Evolutionary conservation across 805 yeast species (phyloP), one percentile per base, ranked within the genome.

Genomic region (Martiniozyma abietophila): DNA sequence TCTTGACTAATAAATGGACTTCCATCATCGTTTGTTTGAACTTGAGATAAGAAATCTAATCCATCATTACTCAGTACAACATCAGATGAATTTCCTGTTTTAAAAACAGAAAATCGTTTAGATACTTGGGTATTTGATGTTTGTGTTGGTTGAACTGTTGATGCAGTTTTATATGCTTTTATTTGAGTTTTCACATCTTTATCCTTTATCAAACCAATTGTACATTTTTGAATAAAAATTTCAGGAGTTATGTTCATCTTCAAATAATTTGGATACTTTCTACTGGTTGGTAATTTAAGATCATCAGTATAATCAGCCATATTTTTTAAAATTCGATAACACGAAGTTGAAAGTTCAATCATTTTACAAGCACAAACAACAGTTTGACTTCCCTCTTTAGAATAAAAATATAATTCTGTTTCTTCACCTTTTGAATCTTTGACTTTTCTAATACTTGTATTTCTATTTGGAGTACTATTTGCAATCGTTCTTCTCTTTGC

Each of bases 181-280:
- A 56, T 46, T 41, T 57, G 61, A 23, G 34, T 43, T 19, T 51
- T 42, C 22, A 57, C 55, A 8, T 54, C 52, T 17, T 63, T 41
- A 23, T 54, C 56, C 20, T 66, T 67, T n/a, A 69, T 67, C 30
- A 80, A 58, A 1, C 81, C 84, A 31, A 60, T 53, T 0, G 86
- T 70, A 44, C 86, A 78, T 36, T 64, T 65, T 36, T 63, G 65
- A 20, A 80, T 69, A 52, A 81, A 80, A 7, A 65, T 67, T 7
- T 65, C 69, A 0, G 86, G 76, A 6, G 75, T 66, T 3, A 81
- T 65, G 39, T 68, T 65, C 54, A 76, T 69, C 18, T 53, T 54
- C 8, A 66, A 55, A 43, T 80, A 80, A 51, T 82, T 80, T 1
- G 84, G 79, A 48, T 80, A 81, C 15, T 71, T 61, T 47, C 85